Percentiles rank a stretch among this genome's conserved stretches.
phyloP scores from a whole-genome alignment of 139 green algal species.

The Micractinium sp. region DNA sequence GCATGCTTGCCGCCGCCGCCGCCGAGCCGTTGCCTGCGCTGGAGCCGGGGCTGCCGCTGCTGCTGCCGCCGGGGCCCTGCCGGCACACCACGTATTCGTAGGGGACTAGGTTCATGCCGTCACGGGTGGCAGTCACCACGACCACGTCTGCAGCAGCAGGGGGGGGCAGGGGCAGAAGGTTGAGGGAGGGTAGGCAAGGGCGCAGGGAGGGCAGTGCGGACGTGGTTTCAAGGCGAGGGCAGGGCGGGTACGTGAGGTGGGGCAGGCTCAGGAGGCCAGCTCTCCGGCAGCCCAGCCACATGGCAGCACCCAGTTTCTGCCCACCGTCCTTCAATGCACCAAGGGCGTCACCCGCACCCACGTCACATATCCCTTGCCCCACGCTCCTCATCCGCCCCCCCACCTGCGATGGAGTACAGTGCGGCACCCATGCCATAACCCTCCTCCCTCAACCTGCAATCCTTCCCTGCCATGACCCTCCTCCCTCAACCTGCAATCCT shows the following conservation, averaged over 20 bases:
- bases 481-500: not conserved
- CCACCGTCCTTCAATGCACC: no score
- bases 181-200: not conserved
- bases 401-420: not conserved
- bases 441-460: not conserved
- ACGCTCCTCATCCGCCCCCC: not conserved
- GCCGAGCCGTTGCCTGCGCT: constrained; percentile 65
- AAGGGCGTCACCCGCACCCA: no score
- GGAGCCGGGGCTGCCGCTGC: not conserved
- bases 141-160: constrained; percentile 68
- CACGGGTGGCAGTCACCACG: constrained; percentile 93
- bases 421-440: no score
- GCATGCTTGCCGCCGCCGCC: not conserved
- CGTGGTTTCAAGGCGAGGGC: no score
- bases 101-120: constrained; percentile 98
- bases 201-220: not conserved
- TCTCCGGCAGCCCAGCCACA: no score
- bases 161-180: not conserved
- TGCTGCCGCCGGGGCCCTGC: constrained; percentile 52
- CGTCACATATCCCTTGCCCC: no score
- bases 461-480: not conserved
- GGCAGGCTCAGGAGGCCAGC: no score
- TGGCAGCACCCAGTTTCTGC: no score
- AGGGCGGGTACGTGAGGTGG: no score
- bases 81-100: constrained; percentile 99